Conservation (phyloP, 2,329 filamentous ascomycete genomes). For the Amesomyces nigricolor region DNA sequence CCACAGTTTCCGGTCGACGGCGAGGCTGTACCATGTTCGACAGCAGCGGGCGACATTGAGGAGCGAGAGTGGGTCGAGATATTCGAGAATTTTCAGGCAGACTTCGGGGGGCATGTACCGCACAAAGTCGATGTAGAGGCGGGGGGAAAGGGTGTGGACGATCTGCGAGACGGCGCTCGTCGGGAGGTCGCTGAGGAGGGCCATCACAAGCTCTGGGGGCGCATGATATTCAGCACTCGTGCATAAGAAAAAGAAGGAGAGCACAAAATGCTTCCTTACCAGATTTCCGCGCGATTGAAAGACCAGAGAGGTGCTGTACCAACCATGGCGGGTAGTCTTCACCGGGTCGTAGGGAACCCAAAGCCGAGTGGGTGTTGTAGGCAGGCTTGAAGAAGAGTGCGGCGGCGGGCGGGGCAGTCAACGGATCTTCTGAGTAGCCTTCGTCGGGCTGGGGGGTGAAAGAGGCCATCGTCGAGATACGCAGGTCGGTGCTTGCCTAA, state of each 20-base stretch:
- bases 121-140: slow-evolving; percentile 90
- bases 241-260: neutral
- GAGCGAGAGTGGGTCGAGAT: slow-evolving; percentile 75
- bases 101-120: slow-evolving; percentile 82
- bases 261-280: slow-evolving; percentile 33
- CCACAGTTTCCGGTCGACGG: slow-evolving; percentile 83
- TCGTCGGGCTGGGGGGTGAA: slow-evolving; percentile 60
- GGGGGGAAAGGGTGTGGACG: slow-evolving; percentile 71
- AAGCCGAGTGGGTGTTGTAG: slow-evolving; percentile 23
- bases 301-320: slow-evolving; percentile 42
- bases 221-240: neutral
- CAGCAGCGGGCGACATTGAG: slow-evolving; percentile 75
- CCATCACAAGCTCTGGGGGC: slow-evolving; percentile 67
- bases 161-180: slow-evolving; percentile 76
- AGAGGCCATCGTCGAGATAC: slow-evolving; percentile 21
- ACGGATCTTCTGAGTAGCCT: slow-evolving; percentile 76
- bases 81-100: slow-evolving; percentile 81
- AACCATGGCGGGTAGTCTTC: slow-evolving; percentile 47
- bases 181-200: slow-evolving; percentile 69
- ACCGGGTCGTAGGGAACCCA: slow-evolving; percentile 35
- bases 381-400: slow-evolving; percentile 28
- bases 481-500: slow-evolving; percentile 1
- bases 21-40: slow-evolving; percentile 72
- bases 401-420: slow-evolving; percentile 37
- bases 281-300: slow-evolving; percentile 46